Conservation (phyloP, 2,329 filamentous ascomycete genomes). For the Niveomyces coronatus region DNA sequence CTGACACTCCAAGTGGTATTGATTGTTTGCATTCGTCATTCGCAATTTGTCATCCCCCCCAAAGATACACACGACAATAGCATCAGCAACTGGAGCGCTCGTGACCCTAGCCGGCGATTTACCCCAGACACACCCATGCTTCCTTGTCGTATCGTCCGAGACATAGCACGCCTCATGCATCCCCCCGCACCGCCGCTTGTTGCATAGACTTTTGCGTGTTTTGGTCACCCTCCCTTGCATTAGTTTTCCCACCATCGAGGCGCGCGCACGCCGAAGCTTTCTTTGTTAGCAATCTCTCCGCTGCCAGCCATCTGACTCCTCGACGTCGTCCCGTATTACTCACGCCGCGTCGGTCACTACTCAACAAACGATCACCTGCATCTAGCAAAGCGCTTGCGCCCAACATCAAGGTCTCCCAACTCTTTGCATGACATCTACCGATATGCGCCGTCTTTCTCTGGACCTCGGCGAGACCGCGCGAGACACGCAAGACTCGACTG, state of each 20-base stretch:
- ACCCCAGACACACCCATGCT: constrained; percentile 6
- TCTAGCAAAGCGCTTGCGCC: constrained; percentile 1
- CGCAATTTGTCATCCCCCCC: not conserved
- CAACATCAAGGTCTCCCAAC: not conserved
- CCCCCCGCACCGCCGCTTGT: constrained; percentile 1
- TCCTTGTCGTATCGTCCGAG: not conserved
- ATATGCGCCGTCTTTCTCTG: constrained; percentile 32
- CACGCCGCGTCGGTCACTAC: too few species aligned
- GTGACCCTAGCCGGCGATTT: too few species aligned
- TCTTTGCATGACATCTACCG: constrained; percentile 12
- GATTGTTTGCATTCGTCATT: too few species aligned
- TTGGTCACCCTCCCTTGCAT: not conserved
- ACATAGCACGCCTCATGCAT: constrained; percentile 2
- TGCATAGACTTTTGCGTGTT: constrained; percentile 1
- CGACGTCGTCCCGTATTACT: too few species aligned
- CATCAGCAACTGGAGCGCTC: too few species aligned
- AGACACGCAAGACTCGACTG: constrained; percentile 26
- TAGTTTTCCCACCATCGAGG: not conserved
- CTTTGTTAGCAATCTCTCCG: not conserved
- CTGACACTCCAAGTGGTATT: too few species aligned
- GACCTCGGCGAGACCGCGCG: constrained; percentile 32
- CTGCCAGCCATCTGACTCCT: too few species aligned
- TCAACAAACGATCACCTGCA: not conserved
- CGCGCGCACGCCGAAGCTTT: not conserved
- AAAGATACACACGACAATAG: too few species aligned